Evolutionary conservation across 257 asterid species (phyloP).

Genomic region (Solanum sejunctum): DNA sequence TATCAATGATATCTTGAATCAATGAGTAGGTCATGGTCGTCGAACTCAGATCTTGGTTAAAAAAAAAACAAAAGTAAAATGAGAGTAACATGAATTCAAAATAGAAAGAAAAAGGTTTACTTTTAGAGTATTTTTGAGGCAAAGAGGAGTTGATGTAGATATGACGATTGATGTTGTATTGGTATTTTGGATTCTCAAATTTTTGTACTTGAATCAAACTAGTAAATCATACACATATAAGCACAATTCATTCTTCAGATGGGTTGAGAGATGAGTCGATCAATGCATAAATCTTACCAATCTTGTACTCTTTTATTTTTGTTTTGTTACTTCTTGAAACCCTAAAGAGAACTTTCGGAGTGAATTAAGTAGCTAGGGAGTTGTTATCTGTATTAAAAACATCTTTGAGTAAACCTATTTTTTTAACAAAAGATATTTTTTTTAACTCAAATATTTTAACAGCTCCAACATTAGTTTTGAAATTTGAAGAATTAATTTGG

Average conservation of each 20-base stretch:
- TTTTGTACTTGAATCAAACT: background rate
- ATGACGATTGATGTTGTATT: background rate
- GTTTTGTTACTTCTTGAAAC: background rate
- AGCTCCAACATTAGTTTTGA: background rate
- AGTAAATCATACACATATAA: background rate
- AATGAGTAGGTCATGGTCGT: background rate
- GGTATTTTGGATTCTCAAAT: background rate
- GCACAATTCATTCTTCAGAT: background rate
- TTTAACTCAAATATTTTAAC: background rate
- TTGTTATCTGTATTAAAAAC: background rate
- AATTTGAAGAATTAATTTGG: background rate
- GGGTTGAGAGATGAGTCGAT: background rate
- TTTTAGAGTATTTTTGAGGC: background rate
- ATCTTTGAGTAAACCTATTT: background rate
- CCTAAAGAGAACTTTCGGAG: background rate
- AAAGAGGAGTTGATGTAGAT: background rate
- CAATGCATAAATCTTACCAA: background rate
- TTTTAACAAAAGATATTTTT: background rate
- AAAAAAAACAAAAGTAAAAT: background rate
- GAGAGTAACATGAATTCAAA: background rate
- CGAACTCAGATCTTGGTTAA: background rate
- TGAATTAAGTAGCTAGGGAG: background rate
- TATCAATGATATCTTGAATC: background rate
- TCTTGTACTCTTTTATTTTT: background rate
- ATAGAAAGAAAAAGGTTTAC: background rate